Evolutionary conservation across 2,329 filamentous ascomycete genomes (phyloP).

Genomic region (Epicoccum nigrum): DNA sequence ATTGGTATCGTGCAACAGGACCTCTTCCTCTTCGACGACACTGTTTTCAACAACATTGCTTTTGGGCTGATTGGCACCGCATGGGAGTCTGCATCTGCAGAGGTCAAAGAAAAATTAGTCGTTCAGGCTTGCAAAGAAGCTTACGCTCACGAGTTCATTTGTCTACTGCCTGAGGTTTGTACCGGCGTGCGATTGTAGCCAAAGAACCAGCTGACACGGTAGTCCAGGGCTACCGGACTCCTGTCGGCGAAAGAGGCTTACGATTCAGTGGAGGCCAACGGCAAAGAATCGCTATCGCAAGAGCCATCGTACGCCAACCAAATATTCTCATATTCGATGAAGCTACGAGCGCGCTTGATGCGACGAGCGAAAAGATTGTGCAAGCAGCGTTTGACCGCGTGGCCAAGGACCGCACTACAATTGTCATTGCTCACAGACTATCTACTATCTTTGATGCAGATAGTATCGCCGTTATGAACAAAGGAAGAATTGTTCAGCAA

Average conservation of each 20-base stretch:
- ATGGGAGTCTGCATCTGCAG: conserved; percentile 51
- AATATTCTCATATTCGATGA: conserved; percentile 82
- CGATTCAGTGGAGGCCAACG: conserved; percentile 63
- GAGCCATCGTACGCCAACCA: conserved; percentile 59
- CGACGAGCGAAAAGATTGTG: conserved; percentile 89
- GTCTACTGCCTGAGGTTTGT: conserved; percentile 55
- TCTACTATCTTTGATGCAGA: conserved; percentile 88
- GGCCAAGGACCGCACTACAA: conserved; percentile 82
- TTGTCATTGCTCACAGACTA: conserved; percentile 90
- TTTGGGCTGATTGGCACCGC: conserved; percentile 77
- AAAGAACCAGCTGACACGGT: background rate
- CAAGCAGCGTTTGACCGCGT: conserved; percentile 88
- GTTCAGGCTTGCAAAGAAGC: conserved; percentile 71
- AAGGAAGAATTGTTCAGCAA: conserved; percentile 71
- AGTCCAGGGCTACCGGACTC: conserved; percentile 76
- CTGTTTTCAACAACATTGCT: conserved; percentile 86
- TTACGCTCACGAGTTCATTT: conserved; percentile 91
- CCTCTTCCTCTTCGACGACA: conserved; percentile 84
- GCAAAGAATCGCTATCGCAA: conserved; percentile 63
- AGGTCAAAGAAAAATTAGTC: conserved; percentile 70
- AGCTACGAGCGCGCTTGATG: conserved; percentile 89
- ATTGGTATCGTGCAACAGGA: conserved; percentile 92
- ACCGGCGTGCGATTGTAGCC: conserved; percentile 43
- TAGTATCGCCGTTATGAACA: conserved; percentile 73
- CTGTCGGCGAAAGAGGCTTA: conserved; percentile 84